These are phyloP conservation scores for Amaranthus cruentus DNA, from an alignment of 148 eudicot species.

Conservation along the genomic window DNA sequence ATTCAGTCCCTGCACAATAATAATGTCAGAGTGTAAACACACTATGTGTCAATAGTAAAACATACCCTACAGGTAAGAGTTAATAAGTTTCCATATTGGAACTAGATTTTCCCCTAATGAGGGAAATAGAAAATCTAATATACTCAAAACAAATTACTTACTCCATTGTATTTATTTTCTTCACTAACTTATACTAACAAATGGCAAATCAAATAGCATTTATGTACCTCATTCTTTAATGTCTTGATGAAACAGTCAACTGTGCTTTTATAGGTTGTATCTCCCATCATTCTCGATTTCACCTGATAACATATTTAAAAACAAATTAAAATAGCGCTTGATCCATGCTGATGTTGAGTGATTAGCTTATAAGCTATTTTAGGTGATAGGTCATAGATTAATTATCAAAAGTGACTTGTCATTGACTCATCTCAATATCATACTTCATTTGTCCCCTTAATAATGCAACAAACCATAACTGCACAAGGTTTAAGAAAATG, in stretches of 20 bases:
- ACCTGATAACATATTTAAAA: conserved; percentile 42
- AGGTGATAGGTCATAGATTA: conserved; percentile 16
- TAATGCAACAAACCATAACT: too few relatives aligned
- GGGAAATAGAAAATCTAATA: neutral
- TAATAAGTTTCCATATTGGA: neutral
- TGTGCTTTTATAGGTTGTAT: conserved; percentile 58
- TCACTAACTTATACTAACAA: neutral
- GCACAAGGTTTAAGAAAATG: too few relatives aligned
- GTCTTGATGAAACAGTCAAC: conserved; percentile 78
- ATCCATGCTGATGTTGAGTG: conserved; percentile 30
- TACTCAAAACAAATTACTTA: neutral
- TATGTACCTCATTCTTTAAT: conserved; percentile 56
- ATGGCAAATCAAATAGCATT: neutral
- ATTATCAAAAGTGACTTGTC: neutral
- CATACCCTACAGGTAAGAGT: neutral
- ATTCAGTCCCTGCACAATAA: conserved; percentile 59
- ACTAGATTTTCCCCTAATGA: neutral
- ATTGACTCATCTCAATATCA: too few relatives aligned
- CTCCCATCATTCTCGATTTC: conserved; percentile 96
- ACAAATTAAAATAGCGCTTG: conserved; percentile 28
- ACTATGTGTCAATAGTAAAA: neutral
- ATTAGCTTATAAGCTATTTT: conserved; percentile 29
- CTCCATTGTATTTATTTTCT: neutral
- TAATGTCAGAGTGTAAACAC: neutral
- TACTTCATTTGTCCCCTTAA: too few relatives aligned